Evolutionary conservation across 345 rosid species (phyloP).

Genomic region (Salix purpurea): DNA sequence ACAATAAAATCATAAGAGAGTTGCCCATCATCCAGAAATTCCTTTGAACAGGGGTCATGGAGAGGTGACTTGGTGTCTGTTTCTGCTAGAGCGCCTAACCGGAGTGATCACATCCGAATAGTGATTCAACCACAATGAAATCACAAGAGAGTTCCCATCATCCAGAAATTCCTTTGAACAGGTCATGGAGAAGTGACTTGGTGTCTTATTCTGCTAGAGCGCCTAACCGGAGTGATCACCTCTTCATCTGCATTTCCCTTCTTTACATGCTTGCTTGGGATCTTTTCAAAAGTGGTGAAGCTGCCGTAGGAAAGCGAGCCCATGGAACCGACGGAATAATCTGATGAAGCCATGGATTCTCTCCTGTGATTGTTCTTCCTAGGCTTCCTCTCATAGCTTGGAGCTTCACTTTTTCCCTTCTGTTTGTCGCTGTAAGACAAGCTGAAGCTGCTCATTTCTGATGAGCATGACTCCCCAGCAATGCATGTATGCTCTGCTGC

Average conservation of each 20-base stretch:
- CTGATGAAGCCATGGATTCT: conserved; percentile 68
- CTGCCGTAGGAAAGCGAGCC: conserved; percentile 67
- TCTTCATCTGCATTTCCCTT: conserved; percentile 57
- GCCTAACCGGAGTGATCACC: conserved; percentile 70
- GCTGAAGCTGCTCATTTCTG: conserved; percentile 56
- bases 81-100: conserved; percentile 79
- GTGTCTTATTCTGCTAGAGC: conserved; percentile 70
- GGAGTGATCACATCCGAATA: conserved; percentile 50
- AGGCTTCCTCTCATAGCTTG: conserved; percentile 40
- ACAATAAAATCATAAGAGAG: background rate
- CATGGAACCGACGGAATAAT: conserved; percentile 41
- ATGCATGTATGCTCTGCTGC: conserved; percentile 23
- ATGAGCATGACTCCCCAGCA: conserved; percentile 42
- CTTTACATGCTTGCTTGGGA: conserved; percentile 60
- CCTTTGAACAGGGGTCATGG: conserved; percentile 22
- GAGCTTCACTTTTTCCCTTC: conserved; percentile 31
- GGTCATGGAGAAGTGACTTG: conserved; percentile 45
- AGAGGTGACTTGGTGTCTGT: conserved; percentile 49
- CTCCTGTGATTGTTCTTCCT: conserved; percentile 38
- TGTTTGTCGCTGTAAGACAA: conserved; percentile 27
- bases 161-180: background rate
- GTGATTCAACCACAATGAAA: background rate
- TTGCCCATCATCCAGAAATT: background rate
- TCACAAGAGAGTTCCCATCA: background rate
- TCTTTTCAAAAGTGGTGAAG: conserved; percentile 71